These are phyloP conservation scores for Phytopythium aichiense DNA, from an alignment of 352 stramenopile genomes.

Conservation along the genomic window DNA sequence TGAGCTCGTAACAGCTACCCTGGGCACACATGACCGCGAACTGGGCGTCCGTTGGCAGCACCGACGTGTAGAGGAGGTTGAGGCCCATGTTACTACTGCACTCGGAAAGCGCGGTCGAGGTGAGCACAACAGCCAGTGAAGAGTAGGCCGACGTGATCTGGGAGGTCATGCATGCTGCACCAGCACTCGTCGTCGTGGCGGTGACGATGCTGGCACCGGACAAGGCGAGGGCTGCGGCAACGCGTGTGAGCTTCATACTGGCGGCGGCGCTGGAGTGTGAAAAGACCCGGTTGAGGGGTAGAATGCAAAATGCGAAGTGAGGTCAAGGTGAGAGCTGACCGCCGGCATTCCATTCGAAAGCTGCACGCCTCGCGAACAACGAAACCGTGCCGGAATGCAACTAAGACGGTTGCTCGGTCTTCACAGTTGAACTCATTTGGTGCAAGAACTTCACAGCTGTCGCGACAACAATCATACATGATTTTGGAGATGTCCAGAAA, in stretches of 20 bases:
- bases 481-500: background rate
- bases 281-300: background rate
- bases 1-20: too few species aligned
- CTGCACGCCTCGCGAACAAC: too few species aligned
- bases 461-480: background rate
- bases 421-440: too few species aligned
- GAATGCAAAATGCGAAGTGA: background rate
- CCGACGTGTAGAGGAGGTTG: conserved; percentile 31
- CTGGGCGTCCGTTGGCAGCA: conserved; percentile 24
- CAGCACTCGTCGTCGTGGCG: background rate
- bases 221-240: background rate
- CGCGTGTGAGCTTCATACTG: background rate
- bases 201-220: background rate
- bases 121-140: conserved; percentile 18
- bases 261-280: background rate
- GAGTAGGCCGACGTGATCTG: conserved; percentile 20
- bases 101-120: conserved; percentile 9
- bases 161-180: conserved; percentile 6
- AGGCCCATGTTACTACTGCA: conserved; percentile 24
- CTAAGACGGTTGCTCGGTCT: too few species aligned
- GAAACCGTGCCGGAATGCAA: too few species aligned
- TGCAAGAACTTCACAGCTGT: too few species aligned
- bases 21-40: conserved; percentile 2
- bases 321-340: background rate
- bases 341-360: background rate